Evolutionary conservation across 108 stramenopile species (phyloP), one percentile per base, ranked within the genome.

Genomic region (Cyclostephanos tholiformis): DNA sequence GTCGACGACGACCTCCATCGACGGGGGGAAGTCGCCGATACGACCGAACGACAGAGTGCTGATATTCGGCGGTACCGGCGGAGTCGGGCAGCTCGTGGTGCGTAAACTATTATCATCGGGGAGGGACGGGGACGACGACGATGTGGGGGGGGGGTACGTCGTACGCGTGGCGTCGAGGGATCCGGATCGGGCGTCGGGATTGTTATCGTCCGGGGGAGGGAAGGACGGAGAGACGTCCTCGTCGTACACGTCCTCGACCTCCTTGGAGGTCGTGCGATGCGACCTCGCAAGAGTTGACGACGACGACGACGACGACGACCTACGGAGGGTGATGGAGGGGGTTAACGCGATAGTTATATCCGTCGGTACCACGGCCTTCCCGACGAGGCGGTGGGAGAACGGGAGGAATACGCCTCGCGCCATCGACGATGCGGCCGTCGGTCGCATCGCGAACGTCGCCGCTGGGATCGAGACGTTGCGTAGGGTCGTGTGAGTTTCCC

Each of bases 361-460:
- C 13, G 67, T 81, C 0, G 84, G 84, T 11, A 84, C 84, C n/a
- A 84, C 84, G 3, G 84, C 84, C 17, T 84, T 84, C 38, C 84
- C 84, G 2, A 84, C 84, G 13, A 55, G 60, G 20, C 57, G 74
- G 2, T 84, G 84, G 84, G 39, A 22, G 0, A n/a, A n/a, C n/a
- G 82, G 85, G 3, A 87, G 89, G 19, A 90, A 90, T 74, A 88
- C 83, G 0, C 89, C 89, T 36, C 48, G 77, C 29, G 85, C 82
- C 6, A 85, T 90, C 41, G 88, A 90, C 66, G 43, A 66, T 48
- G 68, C 71, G 41, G 89, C 87, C 35, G 85, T 87, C 5, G 43
- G 69, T 11, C 76, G 80, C 20, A 84, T 90, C 50, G 76, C 75
- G 6, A 67, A 64, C 2, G 27, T 69, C 13, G 84, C 76, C 13